Conservation (phyloP, 345 rosid genomes). For the Salix suchowensis region DNA sequence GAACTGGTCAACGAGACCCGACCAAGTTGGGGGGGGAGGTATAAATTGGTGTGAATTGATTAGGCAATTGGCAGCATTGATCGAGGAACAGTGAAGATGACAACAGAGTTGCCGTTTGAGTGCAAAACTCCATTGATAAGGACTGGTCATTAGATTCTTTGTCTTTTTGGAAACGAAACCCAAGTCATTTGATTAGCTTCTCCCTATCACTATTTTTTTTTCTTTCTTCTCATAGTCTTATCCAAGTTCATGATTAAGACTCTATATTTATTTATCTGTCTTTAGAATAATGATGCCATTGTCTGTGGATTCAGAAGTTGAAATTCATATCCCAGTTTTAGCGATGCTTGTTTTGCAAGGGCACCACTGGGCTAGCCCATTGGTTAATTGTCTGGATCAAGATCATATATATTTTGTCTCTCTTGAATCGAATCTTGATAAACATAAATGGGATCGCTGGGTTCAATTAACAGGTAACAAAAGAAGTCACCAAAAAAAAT, state of each 20-base stretch:
- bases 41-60: background rate
- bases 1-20: background rate
- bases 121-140: constrained; percentile 21
- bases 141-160: background rate
- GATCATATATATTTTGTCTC: background rate
- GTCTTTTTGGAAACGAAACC: constrained; percentile 1
- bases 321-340: background rate
- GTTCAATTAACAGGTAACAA: background rate
- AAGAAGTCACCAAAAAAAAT: background rate
- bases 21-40: background rate
- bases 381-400: background rate
- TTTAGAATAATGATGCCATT: too few relatives aligned
- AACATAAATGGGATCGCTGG: too few relatives aligned
- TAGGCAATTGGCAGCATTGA: background rate
- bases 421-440: background rate
- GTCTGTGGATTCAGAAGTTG: too few relatives aligned
- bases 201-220: background rate
- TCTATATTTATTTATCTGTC: background rate
- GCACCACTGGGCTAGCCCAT: background rate
- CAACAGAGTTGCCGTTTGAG: constrained; percentile 24
- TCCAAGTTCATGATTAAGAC: background rate
- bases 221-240: background rate
- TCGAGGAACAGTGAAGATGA: constrained; percentile 10
- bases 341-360: background rate
- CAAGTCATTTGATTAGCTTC: background rate